phyloP scores from a whole-genome alignment of 2,329 filamentous ascomycete genomes.

The Graphium sp. region DNA sequence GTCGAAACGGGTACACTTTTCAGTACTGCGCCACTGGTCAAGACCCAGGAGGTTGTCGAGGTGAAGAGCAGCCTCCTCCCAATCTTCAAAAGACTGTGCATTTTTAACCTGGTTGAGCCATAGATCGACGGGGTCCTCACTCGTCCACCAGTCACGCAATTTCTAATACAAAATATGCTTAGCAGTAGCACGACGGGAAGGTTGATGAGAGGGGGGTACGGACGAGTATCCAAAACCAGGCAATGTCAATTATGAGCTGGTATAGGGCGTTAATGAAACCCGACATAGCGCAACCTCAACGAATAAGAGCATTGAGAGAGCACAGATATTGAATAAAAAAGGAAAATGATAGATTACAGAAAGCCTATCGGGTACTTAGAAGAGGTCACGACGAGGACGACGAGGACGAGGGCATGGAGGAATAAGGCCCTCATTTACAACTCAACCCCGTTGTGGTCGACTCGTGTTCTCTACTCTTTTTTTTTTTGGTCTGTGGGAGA shows the following conservation, averaged over 20 bases:
- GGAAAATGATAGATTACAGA: too few relatives aligned
- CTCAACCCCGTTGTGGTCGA: too few relatives aligned
- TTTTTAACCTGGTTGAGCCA: constrained; percentile 49
- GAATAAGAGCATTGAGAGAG: not conserved
- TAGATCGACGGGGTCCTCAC: constrained; percentile 45
- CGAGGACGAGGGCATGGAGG: too few relatives aligned
- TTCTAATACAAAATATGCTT: constrained; percentile 1
- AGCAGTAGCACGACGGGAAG: not conserved
- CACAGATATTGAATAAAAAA: not conserved
- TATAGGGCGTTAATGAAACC: too few relatives aligned
- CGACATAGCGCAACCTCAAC: not conserved
- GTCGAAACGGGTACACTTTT: constrained; percentile 69
- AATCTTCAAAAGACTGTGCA: constrained; percentile 64
- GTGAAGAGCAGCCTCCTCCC: constrained; percentile 68
- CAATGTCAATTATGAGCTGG: not conserved
- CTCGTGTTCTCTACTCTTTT: too few relatives aligned
- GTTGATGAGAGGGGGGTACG: too few relatives aligned
- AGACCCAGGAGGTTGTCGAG: constrained; percentile 71
- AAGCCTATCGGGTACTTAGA: too few relatives aligned
- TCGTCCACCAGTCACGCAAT: constrained; percentile 36
- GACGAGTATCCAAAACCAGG: too few relatives aligned
- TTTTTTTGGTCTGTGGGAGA: too few relatives aligned
- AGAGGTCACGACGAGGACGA: too few relatives aligned
- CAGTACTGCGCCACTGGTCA: constrained; percentile 73
- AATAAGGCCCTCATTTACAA: too few relatives aligned